Conservation (phyloP, 805 yeast species). For the Wickerhamomyces kurtzmanii region DNA sequence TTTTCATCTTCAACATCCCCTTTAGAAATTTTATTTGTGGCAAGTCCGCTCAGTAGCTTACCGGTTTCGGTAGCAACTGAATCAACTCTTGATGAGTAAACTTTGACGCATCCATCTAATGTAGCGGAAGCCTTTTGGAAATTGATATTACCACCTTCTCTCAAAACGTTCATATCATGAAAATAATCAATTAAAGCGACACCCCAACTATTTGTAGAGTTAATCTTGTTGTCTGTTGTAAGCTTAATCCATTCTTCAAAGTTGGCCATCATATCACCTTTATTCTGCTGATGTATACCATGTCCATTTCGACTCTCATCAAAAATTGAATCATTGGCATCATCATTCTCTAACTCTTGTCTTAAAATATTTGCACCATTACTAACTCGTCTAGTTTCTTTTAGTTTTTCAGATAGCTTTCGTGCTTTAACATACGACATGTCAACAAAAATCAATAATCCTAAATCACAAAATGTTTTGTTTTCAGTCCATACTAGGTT, state of each 20-base stretch:
- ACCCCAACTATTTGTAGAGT: slow-evolving; percentile 80
- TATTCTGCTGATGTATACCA: slow-evolving; percentile 21
- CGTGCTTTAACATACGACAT: too few species aligned
- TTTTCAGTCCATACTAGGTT: too few species aligned
- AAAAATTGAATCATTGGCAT: too few species aligned
- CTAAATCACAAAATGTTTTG: too few species aligned
- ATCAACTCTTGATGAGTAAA: slow-evolving; percentile 84
- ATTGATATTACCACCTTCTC: slow-evolving; percentile 72
- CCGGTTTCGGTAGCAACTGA: slow-evolving; percentile 90
- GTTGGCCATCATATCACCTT: slow-evolving; percentile 35
- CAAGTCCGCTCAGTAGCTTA: slow-evolving; percentile 65
- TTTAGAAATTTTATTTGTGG: slow-evolving; percentile 27
- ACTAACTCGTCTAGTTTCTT: too few species aligned
- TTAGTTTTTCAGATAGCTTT: too few species aligned
- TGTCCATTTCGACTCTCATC: too few species aligned
- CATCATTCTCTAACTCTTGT: too few species aligned
- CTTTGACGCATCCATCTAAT: slow-evolving; percentile 89
- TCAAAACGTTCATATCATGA: slow-evolving; percentile 66
- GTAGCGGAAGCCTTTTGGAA: slow-evolving; percentile 90
- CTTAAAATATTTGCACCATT: too few species aligned
- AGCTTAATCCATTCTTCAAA: slow-evolving; percentile 77
- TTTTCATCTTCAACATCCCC: slow-evolving; percentile 11
- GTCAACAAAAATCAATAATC: too few species aligned
- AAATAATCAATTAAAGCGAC: slow-evolving; percentile 88
- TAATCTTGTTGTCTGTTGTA: slow-evolving; percentile 80